Conservation (phyloP, 805 yeast genomes). For the Saturnispora silvae region DNA sequence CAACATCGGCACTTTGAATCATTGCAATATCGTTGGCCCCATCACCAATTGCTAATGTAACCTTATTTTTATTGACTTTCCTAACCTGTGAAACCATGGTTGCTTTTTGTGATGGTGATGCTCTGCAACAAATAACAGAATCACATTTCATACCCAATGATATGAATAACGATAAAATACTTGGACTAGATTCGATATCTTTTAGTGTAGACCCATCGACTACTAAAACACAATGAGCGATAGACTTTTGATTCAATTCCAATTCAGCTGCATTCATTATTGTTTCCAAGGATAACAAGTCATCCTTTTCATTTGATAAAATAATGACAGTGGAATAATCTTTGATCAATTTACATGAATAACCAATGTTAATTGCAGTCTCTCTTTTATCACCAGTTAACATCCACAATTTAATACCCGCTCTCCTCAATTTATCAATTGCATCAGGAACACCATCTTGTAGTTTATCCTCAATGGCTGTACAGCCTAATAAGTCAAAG, state of each 20-base stretch:
- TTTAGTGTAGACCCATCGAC: slow-evolving; percentile 86
- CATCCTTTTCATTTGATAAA: slow-evolving; percentile 28
- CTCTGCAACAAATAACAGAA: slow-evolving; percentile 90
- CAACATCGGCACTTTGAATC: slow-evolving; percentile 98
- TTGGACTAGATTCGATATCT: slow-evolving; percentile 60
- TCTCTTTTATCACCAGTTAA: slow-evolving; percentile 96
- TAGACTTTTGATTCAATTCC: slow-evolving; percentile 59
- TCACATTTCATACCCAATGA: slow-evolving; percentile 82
- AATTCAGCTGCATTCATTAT: slow-evolving; percentile 65
- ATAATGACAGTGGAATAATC: slow-evolving; percentile 85
- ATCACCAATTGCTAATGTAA: slow-evolving; percentile 94
- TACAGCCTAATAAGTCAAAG: slow-evolving; percentile 75
- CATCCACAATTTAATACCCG: slow-evolving; percentile 97
- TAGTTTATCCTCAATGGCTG: slow-evolving; percentile 93
- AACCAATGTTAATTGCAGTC: slow-evolving; percentile 95
- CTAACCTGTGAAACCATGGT: slow-evolving; percentile 77
- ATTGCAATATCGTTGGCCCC: slow-evolving; percentile 99
- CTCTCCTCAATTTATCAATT: slow-evolving; percentile 81
- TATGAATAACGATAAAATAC: slow-evolving; percentile 63
- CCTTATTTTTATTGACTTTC: slow-evolving; percentile 51
- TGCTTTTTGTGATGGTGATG: slow-evolving; percentile 95
- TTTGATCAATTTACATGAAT: slow-evolving; percentile 84
- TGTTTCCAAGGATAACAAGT: slow-evolving; percentile 22
- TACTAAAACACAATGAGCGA: slow-evolving; percentile 92
- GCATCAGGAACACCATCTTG: slow-evolving; percentile 97